Evolutionary conservation across 805 yeast species (phyloP).

Genomic region (Candida dajiaensis): DNA sequence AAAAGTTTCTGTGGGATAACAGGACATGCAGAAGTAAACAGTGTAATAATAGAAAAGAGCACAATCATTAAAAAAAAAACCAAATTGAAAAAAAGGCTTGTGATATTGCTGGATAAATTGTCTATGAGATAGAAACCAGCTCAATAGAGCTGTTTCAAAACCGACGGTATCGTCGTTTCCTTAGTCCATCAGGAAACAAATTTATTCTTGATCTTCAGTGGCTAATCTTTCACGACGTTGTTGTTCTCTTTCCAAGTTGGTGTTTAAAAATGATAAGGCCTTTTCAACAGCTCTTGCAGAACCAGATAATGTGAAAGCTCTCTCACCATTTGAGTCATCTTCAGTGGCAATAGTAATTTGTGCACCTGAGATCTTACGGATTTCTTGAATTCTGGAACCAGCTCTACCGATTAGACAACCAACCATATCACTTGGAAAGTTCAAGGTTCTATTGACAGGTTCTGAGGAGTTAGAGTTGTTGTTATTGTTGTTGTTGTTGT

Average conservation of each 20-base stretch:
- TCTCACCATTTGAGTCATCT: slow-evolving; percentile 53
- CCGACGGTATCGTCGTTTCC: neutral
- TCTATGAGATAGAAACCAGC: neutral
- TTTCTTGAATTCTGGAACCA: slow-evolving; percentile 82
- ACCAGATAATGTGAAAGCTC: slow-evolving; percentile 71
- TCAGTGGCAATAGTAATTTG: slow-evolving; percentile 71
- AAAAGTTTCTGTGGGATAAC: neutral
- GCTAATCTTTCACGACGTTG: slow-evolving; percentile 37
- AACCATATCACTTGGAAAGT: slow-evolving; percentile 75
- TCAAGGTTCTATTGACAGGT: slow-evolving; percentile 34
- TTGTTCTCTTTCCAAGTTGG: slow-evolving; percentile 53
- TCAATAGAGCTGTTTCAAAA: neutral
- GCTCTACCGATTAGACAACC: slow-evolving; percentile 87
- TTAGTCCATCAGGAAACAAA: neutral
- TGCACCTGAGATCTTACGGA: slow-evolving; percentile 73
- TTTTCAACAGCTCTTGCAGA: slow-evolving; percentile 40
- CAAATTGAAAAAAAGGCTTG: no score
- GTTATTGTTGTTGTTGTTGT: no score
- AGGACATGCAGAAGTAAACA: neutral
- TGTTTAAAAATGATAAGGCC: slow-evolving; percentile 52
- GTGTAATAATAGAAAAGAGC: neutral
- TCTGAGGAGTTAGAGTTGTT: slow-evolving; percentile 18
- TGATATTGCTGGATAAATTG: neutral
- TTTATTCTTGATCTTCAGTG: slow-evolving; percentile 5
- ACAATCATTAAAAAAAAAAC: neutral